Percentiles rank a stretch among this genome's conserved stretches.
Conservation (phyloP, 331 rosid genomes). For the Stylosanthes scabra region DNA sequence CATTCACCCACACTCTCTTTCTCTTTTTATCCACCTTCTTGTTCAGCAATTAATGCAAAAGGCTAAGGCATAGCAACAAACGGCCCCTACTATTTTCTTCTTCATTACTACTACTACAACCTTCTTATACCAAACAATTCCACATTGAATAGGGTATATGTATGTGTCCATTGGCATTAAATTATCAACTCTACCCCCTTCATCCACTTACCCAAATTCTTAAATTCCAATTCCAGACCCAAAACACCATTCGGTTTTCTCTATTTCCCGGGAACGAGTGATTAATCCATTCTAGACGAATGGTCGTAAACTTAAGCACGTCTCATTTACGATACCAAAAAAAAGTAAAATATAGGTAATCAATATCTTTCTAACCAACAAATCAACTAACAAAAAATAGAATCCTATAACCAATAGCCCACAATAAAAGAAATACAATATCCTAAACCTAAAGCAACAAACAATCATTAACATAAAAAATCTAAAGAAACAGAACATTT, state of each 20-base stretch:
- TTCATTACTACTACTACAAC: slow-evolving; percentile 10
- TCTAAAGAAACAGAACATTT: too few relatives aligned
- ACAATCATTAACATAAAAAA: too few relatives aligned
- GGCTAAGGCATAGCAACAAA: slow-evolving; percentile 40
- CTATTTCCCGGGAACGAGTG: too few relatives aligned
- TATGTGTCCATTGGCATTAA: slow-evolving; percentile 41
- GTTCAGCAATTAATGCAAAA: slow-evolving; percentile 58
- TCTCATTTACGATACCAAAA: too few relatives aligned
- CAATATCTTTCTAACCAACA: too few relatives aligned
- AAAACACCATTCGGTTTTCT: slow-evolving; percentile 24
- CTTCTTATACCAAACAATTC: slow-evolving; percentile 20
- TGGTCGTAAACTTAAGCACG: too few relatives aligned
- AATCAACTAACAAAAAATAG: too few relatives aligned
- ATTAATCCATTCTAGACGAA: too few relatives aligned
- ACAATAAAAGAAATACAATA: too few relatives aligned
- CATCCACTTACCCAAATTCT: slow-evolving; percentile 13
- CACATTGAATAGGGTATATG: slow-evolving; percentile 35
- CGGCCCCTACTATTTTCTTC: slow-evolving; percentile 32
- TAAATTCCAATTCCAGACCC: slow-evolving; percentile 40
- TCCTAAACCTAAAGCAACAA: too few relatives aligned
- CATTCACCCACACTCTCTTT: neutral
- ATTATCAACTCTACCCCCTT: slow-evolving; percentile 37
- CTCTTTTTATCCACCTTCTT: slow-evolving; percentile 28
- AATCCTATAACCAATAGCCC: too few relatives aligned
- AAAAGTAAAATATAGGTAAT: too few relatives aligned